Conservation (phyloP, 2,329 filamentous ascomycete species). For the Xylaria sp. region DNA sequence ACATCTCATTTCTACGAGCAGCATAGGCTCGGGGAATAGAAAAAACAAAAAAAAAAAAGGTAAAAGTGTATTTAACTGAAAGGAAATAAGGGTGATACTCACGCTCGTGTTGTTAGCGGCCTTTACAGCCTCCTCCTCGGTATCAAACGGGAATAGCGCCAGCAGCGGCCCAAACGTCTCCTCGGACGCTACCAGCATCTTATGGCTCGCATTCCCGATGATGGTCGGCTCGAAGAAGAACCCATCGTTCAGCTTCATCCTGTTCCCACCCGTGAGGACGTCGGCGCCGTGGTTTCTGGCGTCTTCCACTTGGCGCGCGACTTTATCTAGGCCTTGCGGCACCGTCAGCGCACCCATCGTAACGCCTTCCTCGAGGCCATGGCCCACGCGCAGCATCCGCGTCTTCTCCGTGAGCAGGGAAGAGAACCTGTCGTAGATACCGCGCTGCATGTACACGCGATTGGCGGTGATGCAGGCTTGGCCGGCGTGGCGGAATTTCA, state of each 20-base stretch:
- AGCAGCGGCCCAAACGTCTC: conserved; percentile 66
- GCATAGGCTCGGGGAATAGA: neutral
- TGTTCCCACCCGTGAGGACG: conserved; percentile 63
- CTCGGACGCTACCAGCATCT: conserved; percentile 56
- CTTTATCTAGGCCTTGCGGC: conserved; percentile 60
- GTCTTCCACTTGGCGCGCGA: conserved; percentile 65
- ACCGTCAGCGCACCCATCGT: conserved; percentile 68
- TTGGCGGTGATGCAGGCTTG: conserved; percentile 71
- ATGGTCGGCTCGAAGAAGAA: conserved; percentile 72
- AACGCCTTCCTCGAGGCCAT: conserved; percentile 59
- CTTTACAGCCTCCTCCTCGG: conserved; percentile 59
- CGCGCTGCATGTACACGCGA: conserved; percentile 67
- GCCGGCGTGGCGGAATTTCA: conserved; percentile 59
- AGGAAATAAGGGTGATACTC: conserved; percentile 2
- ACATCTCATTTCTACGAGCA: neutral
- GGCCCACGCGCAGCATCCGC: conserved; percentile 62
- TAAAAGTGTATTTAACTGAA: too few relatives aligned
- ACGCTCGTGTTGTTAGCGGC: conserved; percentile 60
- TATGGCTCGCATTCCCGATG: conserved; percentile 52
- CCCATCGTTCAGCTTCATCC: conserved; percentile 49
- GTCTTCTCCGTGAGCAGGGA: conserved; percentile 59
- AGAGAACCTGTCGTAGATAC: conserved; percentile 66
- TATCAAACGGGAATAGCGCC: conserved; percentile 61
- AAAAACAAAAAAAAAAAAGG: neutral
- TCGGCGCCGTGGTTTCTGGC: conserved; percentile 67